phyloP scores from a whole-genome alignment of 1,139 yeast species.

The Kurtzmaniella quercitrusa region DNA sequence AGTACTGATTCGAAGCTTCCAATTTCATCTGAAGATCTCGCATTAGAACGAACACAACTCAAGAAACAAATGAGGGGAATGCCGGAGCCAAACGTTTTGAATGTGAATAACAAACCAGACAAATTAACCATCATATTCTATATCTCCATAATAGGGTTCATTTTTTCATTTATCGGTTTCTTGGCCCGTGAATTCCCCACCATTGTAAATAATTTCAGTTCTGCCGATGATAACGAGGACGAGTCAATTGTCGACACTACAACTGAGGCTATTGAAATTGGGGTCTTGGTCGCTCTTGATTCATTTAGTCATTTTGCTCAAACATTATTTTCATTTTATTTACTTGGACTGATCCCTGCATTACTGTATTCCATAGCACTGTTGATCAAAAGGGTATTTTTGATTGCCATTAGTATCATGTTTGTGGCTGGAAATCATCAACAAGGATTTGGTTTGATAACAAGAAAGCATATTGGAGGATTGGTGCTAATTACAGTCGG shows the following conservation, averaged over 20 bases:
- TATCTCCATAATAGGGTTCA: slow-evolving; percentile 32
- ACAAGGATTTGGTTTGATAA: slow-evolving; percentile 26
- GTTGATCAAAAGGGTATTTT: slow-evolving; percentile 40
- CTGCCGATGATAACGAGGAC: slow-evolving; percentile 2
- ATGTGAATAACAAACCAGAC: slow-evolving; percentile 26
- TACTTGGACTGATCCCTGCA: slow-evolving; percentile 38
- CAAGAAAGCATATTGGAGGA: slow-evolving; percentile 28
- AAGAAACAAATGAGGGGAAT: slow-evolving; percentile 1
- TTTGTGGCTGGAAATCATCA: slow-evolving; percentile 19
- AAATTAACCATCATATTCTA: slow-evolving; percentile 37
- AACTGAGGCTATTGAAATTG: slow-evolving; percentile 19
- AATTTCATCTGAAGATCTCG: slow-evolving; percentile 31
- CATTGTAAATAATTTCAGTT: slow-evolving; percentile 4
- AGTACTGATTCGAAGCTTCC: slow-evolving; percentile 19
- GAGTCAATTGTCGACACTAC: slow-evolving; percentile 18
- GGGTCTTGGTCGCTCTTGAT: slow-evolving; percentile 24
- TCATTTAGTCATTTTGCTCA: slow-evolving; percentile 36
- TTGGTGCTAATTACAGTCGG: slow-evolving; percentile 30
- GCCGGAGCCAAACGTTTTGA: slow-evolving; percentile 2
- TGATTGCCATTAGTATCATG: slow-evolving; percentile 32
- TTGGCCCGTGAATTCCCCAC: slow-evolving; percentile 26
- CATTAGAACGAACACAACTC: slow-evolving; percentile 14
- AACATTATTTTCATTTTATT: slow-evolving; percentile 33
- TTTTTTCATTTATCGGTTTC: slow-evolving; percentile 30
- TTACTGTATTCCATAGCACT: slow-evolving; percentile 40